Evolutionary conservation across 2,329 filamentous ascomycete genomes (phyloP), one percentile per base, ranked within the genome.

Genomic region (Aspergillus sp.): DNA sequence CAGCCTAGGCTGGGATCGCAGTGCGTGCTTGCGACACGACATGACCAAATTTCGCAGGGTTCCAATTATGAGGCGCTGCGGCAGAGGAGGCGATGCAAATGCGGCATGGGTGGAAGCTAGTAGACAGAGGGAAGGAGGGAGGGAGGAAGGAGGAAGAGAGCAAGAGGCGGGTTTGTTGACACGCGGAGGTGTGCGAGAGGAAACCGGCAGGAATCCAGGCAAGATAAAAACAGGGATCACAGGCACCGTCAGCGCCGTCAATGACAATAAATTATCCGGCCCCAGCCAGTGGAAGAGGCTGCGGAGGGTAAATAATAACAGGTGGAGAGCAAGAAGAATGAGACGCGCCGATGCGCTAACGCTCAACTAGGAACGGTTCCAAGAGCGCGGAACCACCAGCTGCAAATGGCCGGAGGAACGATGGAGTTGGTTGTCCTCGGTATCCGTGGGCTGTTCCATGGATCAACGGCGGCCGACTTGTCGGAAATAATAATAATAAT

Each of bases 21-120:
- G 55, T 54, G 48, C 44, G 62, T 61, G 56, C 57, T 54, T 58
- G 60, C 55, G 60, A 62, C 62, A 65, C 59, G 62, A 65, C 65
- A 68, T 68, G 60, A 60, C 60, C 62, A 58, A 57, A 56, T 48
- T 49, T 49, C 45, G 46, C 26, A 47, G 50, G 35, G 50, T 45
- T 32, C 44, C 36, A 44, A 46, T 47, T 45, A 53, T 51, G 33
- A 45, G 49, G 43, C 51, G 51, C 47, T 47, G 38, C 32, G 17
- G 36, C 19, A 42, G 40, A 42, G 40, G 4, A 8, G 19, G 17
- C 32, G 36, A 43, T 45, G 40, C 11, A 16, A 26, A 50, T 43
- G 47, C 13, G 45, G 26, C 44, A 48, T 52, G 45, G 41, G 32
- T 22, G 49, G 48, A 17, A 45, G 30, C 26, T 26, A 45, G 24